These are phyloP conservation scores for Coelastrella sp. DNA, from an alignment of 139 green algal species.

Conservation along the genomic window DNA sequence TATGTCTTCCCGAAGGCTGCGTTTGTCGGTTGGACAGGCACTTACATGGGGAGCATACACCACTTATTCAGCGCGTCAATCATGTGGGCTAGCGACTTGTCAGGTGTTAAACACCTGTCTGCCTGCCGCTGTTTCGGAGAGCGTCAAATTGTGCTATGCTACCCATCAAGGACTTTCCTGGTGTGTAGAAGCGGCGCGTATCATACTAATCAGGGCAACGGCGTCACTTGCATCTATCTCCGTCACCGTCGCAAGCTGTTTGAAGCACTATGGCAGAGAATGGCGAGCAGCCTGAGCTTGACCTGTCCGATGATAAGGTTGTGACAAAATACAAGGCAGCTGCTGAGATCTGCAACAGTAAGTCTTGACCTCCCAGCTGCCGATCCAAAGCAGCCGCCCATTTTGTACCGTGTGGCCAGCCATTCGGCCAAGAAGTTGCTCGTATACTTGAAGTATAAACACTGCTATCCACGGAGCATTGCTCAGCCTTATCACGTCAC, in stretches of 20 bases:
- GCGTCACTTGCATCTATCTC: neutral
- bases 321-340: slow-evolving; percentile 99
- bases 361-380: slow-evolving; percentile 51
- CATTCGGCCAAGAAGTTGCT: neutral
- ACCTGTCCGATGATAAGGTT: slow-evolving; percentile 88
- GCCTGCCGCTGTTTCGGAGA: neutral
- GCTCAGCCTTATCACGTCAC: neutral
- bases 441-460: neutral
- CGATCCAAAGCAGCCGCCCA: slow-evolving; percentile 7
- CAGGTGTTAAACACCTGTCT: neutral
- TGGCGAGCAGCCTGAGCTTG: slow-evolving; percentile 72
- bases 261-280: slow-evolving; percentile 7
- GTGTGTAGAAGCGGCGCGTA: neutral
- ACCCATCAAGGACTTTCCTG: neutral
- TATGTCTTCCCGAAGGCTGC: no score
- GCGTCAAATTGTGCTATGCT: neutral
- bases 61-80: neutral
- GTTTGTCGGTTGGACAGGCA: no score
- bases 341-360: slow-evolving; percentile 97
- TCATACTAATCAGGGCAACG: no score
- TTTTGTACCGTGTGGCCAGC: neutral
- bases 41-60: no score
- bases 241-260: neutral
- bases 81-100: neutral
- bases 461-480: neutral